Conservation (phyloP, 2,329 filamentous ascomycete species). For the Hymenoscyphus fructigenus region DNA sequence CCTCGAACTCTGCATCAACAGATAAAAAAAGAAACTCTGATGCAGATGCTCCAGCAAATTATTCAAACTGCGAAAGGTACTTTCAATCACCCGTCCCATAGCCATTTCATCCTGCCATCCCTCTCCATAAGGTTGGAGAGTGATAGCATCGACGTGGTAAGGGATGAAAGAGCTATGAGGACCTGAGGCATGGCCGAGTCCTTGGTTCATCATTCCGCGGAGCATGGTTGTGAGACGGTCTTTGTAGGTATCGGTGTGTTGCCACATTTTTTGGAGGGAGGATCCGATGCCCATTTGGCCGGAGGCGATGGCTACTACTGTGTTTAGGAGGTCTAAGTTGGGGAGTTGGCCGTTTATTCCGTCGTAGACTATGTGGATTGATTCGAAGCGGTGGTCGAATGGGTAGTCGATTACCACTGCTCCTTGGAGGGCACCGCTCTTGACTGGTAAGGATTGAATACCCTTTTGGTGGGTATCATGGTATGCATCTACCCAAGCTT, state of each 20-base stretch:
- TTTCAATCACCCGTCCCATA: constrained; percentile 84
- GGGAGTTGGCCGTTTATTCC: constrained; percentile 94
- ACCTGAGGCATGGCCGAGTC: constrained; percentile 82
- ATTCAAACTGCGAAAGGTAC: constrained; percentile 89
- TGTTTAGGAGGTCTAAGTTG: constrained; percentile 95
- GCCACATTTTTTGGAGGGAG: constrained; percentile 81
- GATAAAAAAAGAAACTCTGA: constrained; percentile 99
- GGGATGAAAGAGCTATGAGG: constrained; percentile 96
- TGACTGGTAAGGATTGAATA: constrained; percentile 77
- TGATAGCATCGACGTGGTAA: constrained; percentile 96
- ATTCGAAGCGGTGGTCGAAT: constrained; percentile 79
- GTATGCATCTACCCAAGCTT: constrained; percentile 97
- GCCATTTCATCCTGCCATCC: constrained; percentile 99
- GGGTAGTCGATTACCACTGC: constrained; percentile 93
- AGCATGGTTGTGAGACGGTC: constrained; percentile 86
- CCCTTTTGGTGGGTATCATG: constrained; percentile 79
- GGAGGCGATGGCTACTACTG: constrained; percentile 79
- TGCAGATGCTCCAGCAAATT: constrained; percentile 95
- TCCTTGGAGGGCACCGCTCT: constrained; percentile 89
- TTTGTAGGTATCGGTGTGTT: constrained; percentile 72
- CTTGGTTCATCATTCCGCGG: constrained; percentile 89
- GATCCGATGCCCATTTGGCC: constrained; percentile 90
- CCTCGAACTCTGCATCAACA: constrained; percentile 78
- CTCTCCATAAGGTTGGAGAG: constrained; percentile 82
- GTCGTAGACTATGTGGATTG: constrained; percentile 89